Conservation (phyloP, 371 early-diverging fungal genomes). For the Parasitella parasitica region DNA sequence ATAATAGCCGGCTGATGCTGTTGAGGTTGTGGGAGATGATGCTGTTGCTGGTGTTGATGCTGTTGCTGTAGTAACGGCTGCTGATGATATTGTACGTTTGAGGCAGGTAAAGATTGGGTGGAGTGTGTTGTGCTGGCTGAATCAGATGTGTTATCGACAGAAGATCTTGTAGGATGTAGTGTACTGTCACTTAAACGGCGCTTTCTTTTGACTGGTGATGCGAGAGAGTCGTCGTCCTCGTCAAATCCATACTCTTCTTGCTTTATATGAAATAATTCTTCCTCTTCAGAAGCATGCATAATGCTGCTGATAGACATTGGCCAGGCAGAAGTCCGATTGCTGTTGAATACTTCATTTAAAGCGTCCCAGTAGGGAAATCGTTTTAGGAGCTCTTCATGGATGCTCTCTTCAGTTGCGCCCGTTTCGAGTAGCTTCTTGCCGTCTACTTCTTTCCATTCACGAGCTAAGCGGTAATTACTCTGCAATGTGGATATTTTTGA, state of each 20-base stretch:
- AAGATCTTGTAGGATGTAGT: slow-evolving; percentile 6
- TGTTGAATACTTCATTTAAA: slow-evolving; percentile 38
- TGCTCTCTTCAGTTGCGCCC: slow-evolving; percentile 37
- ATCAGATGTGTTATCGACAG: slow-evolving; percentile 15
- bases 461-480: slow-evolving; percentile 44
- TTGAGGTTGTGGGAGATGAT: neutral
- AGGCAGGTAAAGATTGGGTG: slow-evolving; percentile 17
- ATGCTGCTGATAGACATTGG: slow-evolving; percentile 50
- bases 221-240: slow-evolving; percentile 15
- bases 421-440: slow-evolving; percentile 36
- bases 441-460: slow-evolving; percentile 48
- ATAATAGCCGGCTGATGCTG: slow-evolving; percentile 17
- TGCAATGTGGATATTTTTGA: slow-evolving; percentile 49
- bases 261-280: slow-evolving; percentile 21
- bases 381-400: slow-evolving; percentile 49
- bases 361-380: slow-evolving; percentile 53
- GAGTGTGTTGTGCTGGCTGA: slow-evolving; percentile 18
- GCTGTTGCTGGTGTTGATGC: neutral
- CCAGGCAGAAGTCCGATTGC: slow-evolving; percentile 24
- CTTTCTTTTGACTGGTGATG: slow-evolving; percentile 11
- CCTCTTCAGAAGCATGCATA: slow-evolving; percentile 31
- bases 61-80: neutral
- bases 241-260: slow-evolving; percentile 20
- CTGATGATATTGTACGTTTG: neutral
- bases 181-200: slow-evolving; percentile 31